phyloP scores from a whole-genome alignment of 1,284 basidiomycete genomes.

The Cystobasidium slooffiae region DNA sequence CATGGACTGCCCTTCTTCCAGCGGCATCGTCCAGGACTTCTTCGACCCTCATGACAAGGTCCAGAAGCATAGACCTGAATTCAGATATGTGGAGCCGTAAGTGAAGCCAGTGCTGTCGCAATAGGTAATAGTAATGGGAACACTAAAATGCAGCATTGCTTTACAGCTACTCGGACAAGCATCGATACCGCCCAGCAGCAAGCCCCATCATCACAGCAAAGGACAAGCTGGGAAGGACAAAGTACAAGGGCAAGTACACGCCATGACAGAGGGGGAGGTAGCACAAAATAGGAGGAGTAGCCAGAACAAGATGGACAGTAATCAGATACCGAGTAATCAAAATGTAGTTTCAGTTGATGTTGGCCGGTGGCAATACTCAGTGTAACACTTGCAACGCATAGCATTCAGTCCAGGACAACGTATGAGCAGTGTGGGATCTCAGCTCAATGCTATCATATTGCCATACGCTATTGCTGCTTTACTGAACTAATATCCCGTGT shows the following conservation, averaged over 20 bases:
- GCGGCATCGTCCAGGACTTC: constrained; percentile 44
- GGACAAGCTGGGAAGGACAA: constrained; percentile 45
- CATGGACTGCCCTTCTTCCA: background rate
- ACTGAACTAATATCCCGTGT: too few species aligned
- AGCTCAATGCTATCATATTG: too few species aligned
- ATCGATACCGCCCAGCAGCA: constrained; percentile 50
- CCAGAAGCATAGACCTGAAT: constrained; percentile 33
- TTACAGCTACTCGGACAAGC: constrained; percentile 50
- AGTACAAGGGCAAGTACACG: constrained; percentile 47
- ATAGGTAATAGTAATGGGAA: too few species aligned
- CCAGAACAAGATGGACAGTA: too few species aligned
- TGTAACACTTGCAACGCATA: too few species aligned
- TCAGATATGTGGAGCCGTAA: constrained; percentile 42
- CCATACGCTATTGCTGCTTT: too few species aligned
- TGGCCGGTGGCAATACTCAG: too few species aligned
- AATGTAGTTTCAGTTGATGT: too few species aligned
- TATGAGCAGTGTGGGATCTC: too few species aligned
- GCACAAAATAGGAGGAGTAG: too few species aligned
- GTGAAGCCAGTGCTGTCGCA: background rate
- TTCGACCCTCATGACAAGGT: constrained; percentile 43
- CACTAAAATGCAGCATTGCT: background rate
- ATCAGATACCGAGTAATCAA: too few species aligned
- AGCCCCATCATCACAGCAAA: constrained; percentile 47
- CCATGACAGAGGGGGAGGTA: background rate
- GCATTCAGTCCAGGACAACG: too few species aligned